Percentiles rank a stretch among this genome's conserved stretches.
These are phyloP conservation scores for Picea abies DNA, from an alignment of 83 land plant species.

Conservation along the genomic window DNA sequence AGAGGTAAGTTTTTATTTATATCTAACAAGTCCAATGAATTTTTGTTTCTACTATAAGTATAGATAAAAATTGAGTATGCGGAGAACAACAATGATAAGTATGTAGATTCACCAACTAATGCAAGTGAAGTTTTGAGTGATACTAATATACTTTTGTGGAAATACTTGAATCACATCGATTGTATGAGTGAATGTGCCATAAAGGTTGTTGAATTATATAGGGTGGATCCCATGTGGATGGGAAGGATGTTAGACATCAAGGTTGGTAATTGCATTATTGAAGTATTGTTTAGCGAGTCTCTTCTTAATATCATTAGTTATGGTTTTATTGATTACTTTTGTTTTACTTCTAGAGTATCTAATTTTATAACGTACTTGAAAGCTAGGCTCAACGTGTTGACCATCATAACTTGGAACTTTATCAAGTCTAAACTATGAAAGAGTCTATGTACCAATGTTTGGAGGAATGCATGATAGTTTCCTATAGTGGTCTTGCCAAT, in stretches of 20 bases:
- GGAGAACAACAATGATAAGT: background rate
- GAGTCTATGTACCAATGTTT: background rate
- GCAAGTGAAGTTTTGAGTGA: background rate
- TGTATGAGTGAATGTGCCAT: background rate
- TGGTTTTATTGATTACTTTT: background rate
- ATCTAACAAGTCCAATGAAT: background rate
- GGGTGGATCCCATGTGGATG: constrained; percentile 11
- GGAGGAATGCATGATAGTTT: background rate
- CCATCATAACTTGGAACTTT: background rate
- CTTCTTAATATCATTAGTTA: background rate
- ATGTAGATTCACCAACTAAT: background rate
- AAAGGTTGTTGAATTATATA: background rate
- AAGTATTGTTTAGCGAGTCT: background rate
- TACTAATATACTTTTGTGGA: background rate
- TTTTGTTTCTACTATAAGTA: background rate
- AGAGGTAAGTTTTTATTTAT: background rate
- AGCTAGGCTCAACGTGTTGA: constrained; percentile 2
- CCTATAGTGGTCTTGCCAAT: background rate
- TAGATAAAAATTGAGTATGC: background rate
- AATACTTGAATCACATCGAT: constrained; percentile 15
- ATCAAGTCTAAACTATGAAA: background rate
- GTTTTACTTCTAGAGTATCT: background rate
- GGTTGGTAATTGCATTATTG: constrained; percentile 14
- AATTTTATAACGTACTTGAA: constrained; percentile 1
- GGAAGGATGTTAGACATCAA: constrained; percentile 10